Evolutionary conservation across 805 yeast species (phyloP).

Genomic region (Sugiyamaella smithiae): DNA sequence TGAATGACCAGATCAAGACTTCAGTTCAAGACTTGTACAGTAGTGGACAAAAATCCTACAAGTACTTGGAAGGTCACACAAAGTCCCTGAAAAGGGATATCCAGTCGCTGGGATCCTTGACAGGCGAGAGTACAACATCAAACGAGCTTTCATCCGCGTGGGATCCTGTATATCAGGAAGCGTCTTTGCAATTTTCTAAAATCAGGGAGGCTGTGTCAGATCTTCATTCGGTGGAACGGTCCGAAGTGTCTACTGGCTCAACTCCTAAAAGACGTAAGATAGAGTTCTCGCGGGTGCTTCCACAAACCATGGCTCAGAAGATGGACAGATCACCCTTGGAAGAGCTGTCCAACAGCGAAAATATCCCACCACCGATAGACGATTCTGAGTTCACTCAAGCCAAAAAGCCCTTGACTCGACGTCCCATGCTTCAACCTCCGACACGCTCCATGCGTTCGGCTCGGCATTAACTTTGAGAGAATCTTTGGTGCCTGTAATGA

Average conservation of each 20-base stretch:
- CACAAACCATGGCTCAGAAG: slow-evolving; percentile 14
- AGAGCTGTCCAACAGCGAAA: slow-evolving; percentile 2
- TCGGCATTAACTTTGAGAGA: not conserved
- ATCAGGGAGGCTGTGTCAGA: not conserved
- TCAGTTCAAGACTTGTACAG: not conserved
- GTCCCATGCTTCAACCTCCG: too few relatives aligned
- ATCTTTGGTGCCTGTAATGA: too few relatives aligned
- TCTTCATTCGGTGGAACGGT: not conserved
- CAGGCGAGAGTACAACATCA: not conserved
- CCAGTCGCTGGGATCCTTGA: not conserved
- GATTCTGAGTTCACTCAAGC: too few relatives aligned
- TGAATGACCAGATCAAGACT: not conserved
- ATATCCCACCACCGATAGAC: not conserved
- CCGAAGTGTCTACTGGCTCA: slow-evolving; percentile 1
- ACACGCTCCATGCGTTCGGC: too few relatives aligned
- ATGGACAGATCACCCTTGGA: slow-evolving; percentile 11
- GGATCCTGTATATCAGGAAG: not conserved
- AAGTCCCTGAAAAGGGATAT: slow-evolving; percentile 1
- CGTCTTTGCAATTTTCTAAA: not conserved
- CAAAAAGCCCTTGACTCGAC: too few relatives aligned
- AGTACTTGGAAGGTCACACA: slow-evolving; percentile 2
- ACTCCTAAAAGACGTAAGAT: slow-evolving; percentile 13
- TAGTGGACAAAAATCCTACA: not conserved
- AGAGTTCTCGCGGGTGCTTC: slow-evolving; percentile 16
- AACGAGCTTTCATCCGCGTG: not conserved